Conservation (phyloP, 1,139 yeast genomes). For the Pichia sp. region DNA sequence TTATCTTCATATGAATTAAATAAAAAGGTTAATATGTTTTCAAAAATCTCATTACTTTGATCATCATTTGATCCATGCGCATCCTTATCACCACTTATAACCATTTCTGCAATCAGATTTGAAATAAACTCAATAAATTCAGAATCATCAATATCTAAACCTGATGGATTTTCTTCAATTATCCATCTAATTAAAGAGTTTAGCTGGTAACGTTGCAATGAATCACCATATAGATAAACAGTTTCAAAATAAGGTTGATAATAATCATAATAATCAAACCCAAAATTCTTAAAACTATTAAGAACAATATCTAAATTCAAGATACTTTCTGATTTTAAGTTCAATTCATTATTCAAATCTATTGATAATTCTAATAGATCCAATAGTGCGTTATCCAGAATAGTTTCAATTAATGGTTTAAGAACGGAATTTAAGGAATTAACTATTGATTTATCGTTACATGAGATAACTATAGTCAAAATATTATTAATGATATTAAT, state of each 20-base stretch:
- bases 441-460: constrained; percentile 28
- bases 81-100: constrained; percentile 5
- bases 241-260: constrained; percentile 47
- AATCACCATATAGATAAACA: constrained; percentile 38
- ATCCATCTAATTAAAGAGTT: constrained; percentile 14
- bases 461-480: constrained; percentile 46
- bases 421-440: constrained; percentile 35
- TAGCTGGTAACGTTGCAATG: constrained; percentile 13
- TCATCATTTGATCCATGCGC: no score
- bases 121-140: constrained; percentile 15
- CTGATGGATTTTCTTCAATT: constrained; percentile 13
- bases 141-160: constrained; percentile 10
- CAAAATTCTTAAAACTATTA: constrained; percentile 47
- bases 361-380: constrained; percentile 42
- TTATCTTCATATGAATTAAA: constrained; percentile 10
- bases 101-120: constrained; percentile 10
- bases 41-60: constrained; percentile 7
- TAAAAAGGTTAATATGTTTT: constrained; percentile 3
- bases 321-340: constrained; percentile 37
- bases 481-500: constrained; percentile 45
- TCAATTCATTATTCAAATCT: constrained; percentile 45
- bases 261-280: constrained; percentile 44
- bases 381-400: constrained; percentile 37
- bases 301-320: constrained; percentile 31
- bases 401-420: constrained; percentile 38